Base-by-base conservation (phyloP, 805 yeast species). In the Cyberlindnera japonica region DNA sequence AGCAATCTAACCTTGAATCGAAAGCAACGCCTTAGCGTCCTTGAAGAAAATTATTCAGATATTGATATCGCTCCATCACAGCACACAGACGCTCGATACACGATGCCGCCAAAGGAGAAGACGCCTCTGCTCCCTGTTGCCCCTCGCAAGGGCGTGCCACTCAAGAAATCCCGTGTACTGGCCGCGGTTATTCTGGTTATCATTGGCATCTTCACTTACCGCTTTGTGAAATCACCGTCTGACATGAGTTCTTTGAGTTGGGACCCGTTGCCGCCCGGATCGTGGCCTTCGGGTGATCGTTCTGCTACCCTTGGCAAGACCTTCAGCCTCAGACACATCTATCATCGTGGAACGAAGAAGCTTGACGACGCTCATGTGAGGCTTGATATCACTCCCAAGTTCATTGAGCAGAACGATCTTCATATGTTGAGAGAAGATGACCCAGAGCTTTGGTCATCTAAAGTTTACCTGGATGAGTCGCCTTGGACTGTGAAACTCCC, bases 281-380 rank as follows among this genome's bases (percentile, higher is more conserved):
- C n/a, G n/a, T 15, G 6, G 18, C 8, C 18, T 14, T 27, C 12
- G n/a, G n/a, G n/a, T n/a, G n/a, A n/a, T n/a, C n/a, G n/a, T n/a
- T n/a, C n/a, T n/a, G n/a, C 34, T 17, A 21, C 42, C 8, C 42
- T 32, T 11, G 23, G 21, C 4, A 40, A 30, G 36, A 33, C 42
- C 13, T 65, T 67, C 47, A 50, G 52, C n/a, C 47, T 81, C 20
- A 77, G 68, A 49, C 87, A 81, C 53, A 70, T 81, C 4, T 77
- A 65, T 51, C 87, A 81, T 52, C 83, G 77, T 51, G 79, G 77
- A 37, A 68, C 81, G 0, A 77, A 75, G 9, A 40, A 53, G n/a
- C 48, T 67, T 38, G 63, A 67, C 34, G 62, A 59, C 19, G 47
- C 60, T 0, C 82, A 75, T 50, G 62, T 71, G 17, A 59, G 82